Percentiles rank a stretch among this genome's conserved stretches.
Evolutionary conservation across 352 stramenopile genomes (phyloP).

Genomic region (Aphanomyces euteiches): DNA sequence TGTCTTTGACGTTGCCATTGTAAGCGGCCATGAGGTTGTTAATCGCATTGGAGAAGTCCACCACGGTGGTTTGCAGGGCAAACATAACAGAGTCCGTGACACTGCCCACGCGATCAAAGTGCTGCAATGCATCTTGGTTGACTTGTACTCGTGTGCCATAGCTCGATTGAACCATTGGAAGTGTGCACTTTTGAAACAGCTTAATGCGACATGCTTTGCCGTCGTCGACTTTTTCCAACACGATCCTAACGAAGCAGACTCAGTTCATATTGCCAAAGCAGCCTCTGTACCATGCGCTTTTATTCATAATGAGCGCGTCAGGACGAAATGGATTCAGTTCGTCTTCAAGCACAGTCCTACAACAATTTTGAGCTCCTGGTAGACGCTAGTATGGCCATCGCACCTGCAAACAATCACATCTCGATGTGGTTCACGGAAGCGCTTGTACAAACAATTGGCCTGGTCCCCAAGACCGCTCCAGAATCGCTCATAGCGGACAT

Average conservation of each 20-base stretch:
- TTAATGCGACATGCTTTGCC: conserved; percentile 21
- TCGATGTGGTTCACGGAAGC: background rate
- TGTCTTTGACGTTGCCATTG: conserved; percentile 17
- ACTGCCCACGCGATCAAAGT: conserved; percentile 24
- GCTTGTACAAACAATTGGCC: background rate
- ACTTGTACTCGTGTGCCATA: background rate
- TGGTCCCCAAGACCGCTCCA: background rate
- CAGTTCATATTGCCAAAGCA: too few relatives aligned
- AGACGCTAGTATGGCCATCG: background rate
- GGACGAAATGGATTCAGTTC: background rate
- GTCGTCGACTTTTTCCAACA: background rate
- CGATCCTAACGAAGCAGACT: conserved; percentile 4
- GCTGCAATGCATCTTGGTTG: background rate
- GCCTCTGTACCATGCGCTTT: conserved; percentile 22
- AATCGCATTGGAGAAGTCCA: conserved; percentile 3
- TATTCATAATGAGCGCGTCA: conserved; percentile 23
- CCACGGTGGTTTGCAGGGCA: conserved; percentile 7
- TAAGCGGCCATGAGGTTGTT: conserved; percentile 5
- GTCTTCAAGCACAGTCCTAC: background rate
- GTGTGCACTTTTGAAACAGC: conserved; percentile 27
- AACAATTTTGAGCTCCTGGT: background rate
- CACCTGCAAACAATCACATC: background rate
- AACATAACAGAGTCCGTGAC: conserved; percentile 23
- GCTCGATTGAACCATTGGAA: conserved; percentile 23
- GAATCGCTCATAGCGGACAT: background rate